Conservation (phyloP, 805 yeast species). For the Cyberlindnera euphorbiiphila region DNA sequence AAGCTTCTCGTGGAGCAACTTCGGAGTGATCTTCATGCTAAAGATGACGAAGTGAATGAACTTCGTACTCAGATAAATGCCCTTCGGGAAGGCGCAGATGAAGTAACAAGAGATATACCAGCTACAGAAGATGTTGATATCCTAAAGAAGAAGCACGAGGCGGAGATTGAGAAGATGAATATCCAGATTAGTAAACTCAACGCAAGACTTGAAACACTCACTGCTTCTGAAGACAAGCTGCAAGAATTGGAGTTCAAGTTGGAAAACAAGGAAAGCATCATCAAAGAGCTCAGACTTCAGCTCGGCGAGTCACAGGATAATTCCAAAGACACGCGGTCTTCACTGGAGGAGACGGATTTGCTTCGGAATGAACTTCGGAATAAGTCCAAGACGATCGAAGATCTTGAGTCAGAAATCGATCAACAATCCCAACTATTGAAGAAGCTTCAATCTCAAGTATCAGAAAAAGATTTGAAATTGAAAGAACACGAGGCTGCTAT, state of each 20-base stretch:
- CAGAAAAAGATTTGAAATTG: constrained; percentile 3
- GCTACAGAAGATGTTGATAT: constrained; percentile 1
- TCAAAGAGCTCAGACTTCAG: constrained; percentile 15
- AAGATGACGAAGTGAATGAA: constrained; percentile 8
- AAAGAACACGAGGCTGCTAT: constrained; percentile 1
- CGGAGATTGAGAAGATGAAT: constrained; percentile 6
- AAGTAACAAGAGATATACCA: constrained; percentile 1
- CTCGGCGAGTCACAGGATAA: constrained; percentile 3
- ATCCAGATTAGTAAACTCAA: constrained; percentile 11
- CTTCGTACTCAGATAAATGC: constrained; percentile 5
- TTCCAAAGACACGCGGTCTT: neutral
- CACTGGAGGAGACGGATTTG: neutral
- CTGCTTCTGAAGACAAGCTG: constrained; percentile 14
- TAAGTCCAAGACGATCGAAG: constrained; percentile 2
- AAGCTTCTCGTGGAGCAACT: constrained; percentile 3
- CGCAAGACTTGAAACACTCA: constrained; percentile 7
- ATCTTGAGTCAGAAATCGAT: neutral
- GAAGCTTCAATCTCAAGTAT: constrained; percentile 3
- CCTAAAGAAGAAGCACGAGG: constrained; percentile 7
- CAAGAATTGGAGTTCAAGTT: constrained; percentile 20
- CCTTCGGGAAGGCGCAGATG: constrained; percentile 3
- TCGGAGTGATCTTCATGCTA: constrained; percentile 7
- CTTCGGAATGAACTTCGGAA: constrained; percentile 1
- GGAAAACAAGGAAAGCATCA: constrained; percentile 21
- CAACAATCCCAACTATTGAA: neutral